These are phyloP conservation scores for Funneliformis geosporum DNA, from an alignment of 192 early-diverging fungal species.

Conservation along the genomic window DNA sequence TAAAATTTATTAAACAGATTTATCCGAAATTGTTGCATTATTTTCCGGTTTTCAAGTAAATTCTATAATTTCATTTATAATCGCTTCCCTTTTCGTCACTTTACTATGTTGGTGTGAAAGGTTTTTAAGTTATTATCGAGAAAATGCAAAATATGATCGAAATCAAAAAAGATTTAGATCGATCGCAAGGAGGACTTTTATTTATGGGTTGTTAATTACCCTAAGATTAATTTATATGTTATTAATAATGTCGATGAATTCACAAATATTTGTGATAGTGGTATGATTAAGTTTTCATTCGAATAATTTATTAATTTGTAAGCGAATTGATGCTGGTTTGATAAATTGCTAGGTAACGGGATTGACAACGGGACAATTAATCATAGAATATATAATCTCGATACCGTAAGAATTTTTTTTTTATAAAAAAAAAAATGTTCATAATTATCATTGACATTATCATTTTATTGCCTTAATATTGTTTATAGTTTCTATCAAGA, in stretches of 20 bases:
- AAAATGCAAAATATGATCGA: neutral
- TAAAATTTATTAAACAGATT: neutral
- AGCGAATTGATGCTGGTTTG: neutral
- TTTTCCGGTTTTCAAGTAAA: neutral
- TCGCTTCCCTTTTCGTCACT: neutral
- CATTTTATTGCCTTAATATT: neutral
- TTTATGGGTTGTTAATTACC: neutral
- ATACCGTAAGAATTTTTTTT: constrained; percentile 2
- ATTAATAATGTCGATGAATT: constrained; percentile 16
- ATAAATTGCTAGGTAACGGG: neutral
- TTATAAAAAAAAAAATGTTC: neutral
- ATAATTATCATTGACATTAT: neutral
- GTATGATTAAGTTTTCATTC: neutral
- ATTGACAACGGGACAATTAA: constrained; percentile 24
- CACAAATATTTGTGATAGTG: constrained; percentile 14
- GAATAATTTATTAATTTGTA: neutral
- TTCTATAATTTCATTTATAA: neutral
- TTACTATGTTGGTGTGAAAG: constrained; percentile 15
- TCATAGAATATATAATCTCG: constrained; percentile 6
- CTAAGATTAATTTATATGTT: constrained; percentile 25
- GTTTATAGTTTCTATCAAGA: neutral
- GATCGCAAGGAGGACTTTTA: neutral
- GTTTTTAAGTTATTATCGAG: neutral
- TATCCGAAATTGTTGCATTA: neutral
- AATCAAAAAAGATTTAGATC: neutral